These are phyloP conservation scores for Penicillium sp. DNA, from an alignment of 2,329 filamentous ascomycete genomes.

Conservation along the genomic window DNA sequence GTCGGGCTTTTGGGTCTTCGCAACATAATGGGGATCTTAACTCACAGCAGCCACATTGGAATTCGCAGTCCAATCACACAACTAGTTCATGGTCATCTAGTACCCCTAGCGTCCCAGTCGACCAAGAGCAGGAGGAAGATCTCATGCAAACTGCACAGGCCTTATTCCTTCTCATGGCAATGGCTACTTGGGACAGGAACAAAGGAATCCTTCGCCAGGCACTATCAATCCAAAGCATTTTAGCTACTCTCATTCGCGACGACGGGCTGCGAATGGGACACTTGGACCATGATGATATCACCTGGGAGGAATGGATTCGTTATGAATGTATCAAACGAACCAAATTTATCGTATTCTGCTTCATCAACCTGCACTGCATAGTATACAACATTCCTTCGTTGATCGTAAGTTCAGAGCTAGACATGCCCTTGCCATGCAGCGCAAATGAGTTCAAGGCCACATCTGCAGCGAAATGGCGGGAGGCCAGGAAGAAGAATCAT, in stretches of 20 bases:
- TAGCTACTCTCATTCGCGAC: slow-evolving; percentile 22
- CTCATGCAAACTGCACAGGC: slow-evolving; percentile 21
- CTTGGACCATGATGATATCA: slow-evolving; percentile 10
- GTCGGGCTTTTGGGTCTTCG: background rate
- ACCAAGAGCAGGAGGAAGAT: slow-evolving; percentile 15
- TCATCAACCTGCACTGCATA: slow-evolving; percentile 27
- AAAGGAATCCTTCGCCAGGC: slow-evolving; percentile 21
- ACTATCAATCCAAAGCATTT: slow-evolving; percentile 22
- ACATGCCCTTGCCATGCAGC: slow-evolving; percentile 22
- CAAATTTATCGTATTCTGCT: slow-evolving; percentile 24
- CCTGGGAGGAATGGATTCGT: slow-evolving; percentile 23
- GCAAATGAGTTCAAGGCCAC: slow-evolving; percentile 21
- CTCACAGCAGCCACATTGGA: no score
- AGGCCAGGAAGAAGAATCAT: slow-evolving; percentile 10
- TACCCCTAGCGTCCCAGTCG: slow-evolving; percentile 15
- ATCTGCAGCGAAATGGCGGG: slow-evolving; percentile 18
- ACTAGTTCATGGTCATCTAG: no score
- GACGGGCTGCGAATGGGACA: slow-evolving; percentile 18
- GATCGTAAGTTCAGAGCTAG: slow-evolving; percentile 22
- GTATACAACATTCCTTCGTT: slow-evolving; percentile 25
- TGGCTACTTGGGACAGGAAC: slow-evolving; percentile 23
- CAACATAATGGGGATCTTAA: no score
- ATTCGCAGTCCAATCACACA: no score
- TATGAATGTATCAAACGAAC: slow-evolving; percentile 24
- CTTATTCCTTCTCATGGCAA: slow-evolving; percentile 21